A percentile compares a stretch with the other conserved stretches of the same genome.
Conservation (phyloP, 441 rosid genomes). For the Erodium texanum region DNA sequence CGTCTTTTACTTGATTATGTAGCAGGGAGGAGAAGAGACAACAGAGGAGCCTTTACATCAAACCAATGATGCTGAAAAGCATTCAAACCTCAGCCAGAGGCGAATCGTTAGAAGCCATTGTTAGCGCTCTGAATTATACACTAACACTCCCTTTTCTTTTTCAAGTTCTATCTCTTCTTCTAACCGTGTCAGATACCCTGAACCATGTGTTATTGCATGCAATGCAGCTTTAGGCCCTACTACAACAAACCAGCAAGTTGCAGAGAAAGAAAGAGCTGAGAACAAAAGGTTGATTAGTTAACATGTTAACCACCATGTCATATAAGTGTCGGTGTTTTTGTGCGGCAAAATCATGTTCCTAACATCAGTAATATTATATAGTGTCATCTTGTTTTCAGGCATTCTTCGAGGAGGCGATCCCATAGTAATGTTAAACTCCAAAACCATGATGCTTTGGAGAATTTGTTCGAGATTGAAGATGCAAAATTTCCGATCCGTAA, state of each 20-base stretch:
- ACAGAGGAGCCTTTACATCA: slow-evolving; percentile 17
- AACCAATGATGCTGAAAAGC: slow-evolving; percentile 23
- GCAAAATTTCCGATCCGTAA: slow-evolving; percentile 19
- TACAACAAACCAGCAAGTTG: slow-evolving; percentile 21
- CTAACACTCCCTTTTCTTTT: too few relatives aligned
- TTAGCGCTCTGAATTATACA: slow-evolving; percentile 22
- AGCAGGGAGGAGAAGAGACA: slow-evolving; percentile 28
- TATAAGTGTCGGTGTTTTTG: too few relatives aligned
- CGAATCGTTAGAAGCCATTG: slow-evolving; percentile 43
- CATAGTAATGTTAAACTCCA: slow-evolving; percentile 40
- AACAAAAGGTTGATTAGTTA: slow-evolving; percentile 37
- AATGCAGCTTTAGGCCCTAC: slow-evolving; percentile 51
- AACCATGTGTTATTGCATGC: too few relatives aligned
- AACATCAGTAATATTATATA: too few relatives aligned
- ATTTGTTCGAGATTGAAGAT: slow-evolving; percentile 59
- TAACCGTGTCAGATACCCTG: too few relatives aligned
- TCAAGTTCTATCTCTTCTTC: too few relatives aligned
- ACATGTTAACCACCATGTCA: too few relatives aligned
- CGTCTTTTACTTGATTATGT: not conserved
- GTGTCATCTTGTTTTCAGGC: too few relatives aligned
- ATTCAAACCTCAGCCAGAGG: slow-evolving; percentile 29
- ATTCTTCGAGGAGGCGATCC: slow-evolving; percentile 47
- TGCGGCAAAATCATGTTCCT: too few relatives aligned
- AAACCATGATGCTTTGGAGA: slow-evolving; percentile 31
- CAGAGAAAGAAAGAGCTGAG: slow-evolving; percentile 38